These are phyloP conservation scores for Steccherinum ochraceum DNA, from an alignment of 768 basidiomycete species.

Conservation along the genomic window DNA sequence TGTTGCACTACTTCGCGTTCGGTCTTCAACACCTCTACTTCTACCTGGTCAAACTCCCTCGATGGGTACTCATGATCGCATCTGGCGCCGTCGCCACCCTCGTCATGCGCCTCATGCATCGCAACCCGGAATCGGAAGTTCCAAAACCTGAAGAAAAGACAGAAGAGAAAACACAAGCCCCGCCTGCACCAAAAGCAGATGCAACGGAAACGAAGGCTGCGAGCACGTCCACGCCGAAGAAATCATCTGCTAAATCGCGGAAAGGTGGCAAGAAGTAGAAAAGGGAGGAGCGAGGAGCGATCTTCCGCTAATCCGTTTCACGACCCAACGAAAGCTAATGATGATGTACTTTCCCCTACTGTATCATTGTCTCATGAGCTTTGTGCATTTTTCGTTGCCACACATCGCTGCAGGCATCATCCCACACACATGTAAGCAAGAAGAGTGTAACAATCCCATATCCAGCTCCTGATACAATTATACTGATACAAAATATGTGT, in stretches of 20 bases:
- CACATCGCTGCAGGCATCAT: too few species aligned
- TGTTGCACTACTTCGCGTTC: constrained; percentile 55
- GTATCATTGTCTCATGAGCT: too few species aligned
- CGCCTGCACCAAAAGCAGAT: background rate
- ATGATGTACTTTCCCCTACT: too few species aligned
- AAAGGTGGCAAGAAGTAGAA: constrained; percentile 27
- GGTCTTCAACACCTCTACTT: constrained; percentile 47
- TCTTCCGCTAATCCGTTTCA: too few species aligned
- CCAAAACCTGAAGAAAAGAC: background rate
- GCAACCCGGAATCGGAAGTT: constrained; percentile 10
- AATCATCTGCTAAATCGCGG: constrained; percentile 21
- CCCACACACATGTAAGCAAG: too few species aligned
- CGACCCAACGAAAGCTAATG: too few species aligned
- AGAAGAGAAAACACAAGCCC: background rate
- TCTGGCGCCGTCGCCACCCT: constrained; percentile 66
- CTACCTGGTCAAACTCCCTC: constrained; percentile 49
- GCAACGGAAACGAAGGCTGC: background rate
- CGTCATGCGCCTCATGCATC: constrained; percentile 60
- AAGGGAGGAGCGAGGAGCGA: background rate
- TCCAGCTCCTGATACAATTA: too few species aligned
- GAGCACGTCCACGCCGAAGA: constrained; percentile 2
- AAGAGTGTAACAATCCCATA: too few species aligned
- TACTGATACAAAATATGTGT: too few species aligned
- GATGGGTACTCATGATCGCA: constrained; percentile 60
- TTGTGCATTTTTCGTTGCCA: too few species aligned